phyloP scores from a whole-genome alignment of 208 protist species.

The Acanthamoeba healyi region DNA sequence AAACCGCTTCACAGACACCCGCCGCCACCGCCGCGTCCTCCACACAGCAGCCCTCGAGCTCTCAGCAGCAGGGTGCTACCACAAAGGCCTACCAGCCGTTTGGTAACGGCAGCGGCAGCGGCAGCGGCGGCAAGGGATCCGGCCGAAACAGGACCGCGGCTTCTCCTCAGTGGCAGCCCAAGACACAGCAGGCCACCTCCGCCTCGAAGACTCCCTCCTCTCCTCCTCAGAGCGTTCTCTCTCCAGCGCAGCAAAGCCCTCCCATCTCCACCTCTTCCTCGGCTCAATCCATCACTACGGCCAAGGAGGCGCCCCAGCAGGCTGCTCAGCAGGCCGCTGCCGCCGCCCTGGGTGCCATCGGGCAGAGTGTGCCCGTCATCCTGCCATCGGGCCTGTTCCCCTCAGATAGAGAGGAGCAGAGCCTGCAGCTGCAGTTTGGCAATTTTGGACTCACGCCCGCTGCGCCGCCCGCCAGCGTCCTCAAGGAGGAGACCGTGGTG shows the following conservation, averaged over 20 bases:
- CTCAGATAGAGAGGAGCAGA: slow-evolving; percentile 27
- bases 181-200: neutral
- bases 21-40: neutral
- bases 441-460: slow-evolving; percentile 39
- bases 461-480: neutral
- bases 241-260: neutral
- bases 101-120: neutral
- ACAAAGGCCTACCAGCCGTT: neutral
- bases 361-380: slow-evolving; percentile 40
- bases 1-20: neutral
- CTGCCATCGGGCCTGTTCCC: slow-evolving; percentile 14
- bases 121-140: neutral
- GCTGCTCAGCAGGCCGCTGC: slow-evolving; percentile 19
- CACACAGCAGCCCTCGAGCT: neutral
- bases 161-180: neutral
- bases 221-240: neutral
- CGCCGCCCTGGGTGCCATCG: slow-evolving; percentile 4
- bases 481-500: neutral
- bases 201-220: neutral
- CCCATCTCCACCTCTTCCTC: slow-evolving; percentile 2
- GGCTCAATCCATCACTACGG: slow-evolving; percentile 21
- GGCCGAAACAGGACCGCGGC: neutral
- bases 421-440: slow-evolving; percentile 28
- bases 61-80: neutral
- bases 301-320: slow-evolving; percentile 35